Conservation (phyloP, 2,329 filamentous ascomycete genomes). For the Xylaria sp. region DNA sequence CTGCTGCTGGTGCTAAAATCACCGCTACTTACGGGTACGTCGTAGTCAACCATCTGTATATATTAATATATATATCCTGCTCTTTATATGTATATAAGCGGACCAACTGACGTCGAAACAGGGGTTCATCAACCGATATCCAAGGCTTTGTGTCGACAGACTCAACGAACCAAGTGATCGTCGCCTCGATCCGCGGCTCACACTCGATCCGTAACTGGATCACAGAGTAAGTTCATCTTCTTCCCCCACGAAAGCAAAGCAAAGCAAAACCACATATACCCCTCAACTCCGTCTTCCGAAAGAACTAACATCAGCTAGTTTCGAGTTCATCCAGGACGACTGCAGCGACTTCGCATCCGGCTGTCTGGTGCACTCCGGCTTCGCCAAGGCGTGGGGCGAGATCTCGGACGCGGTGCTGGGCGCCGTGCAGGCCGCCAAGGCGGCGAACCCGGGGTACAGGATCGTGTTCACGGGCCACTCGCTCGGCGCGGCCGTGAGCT, state of each 20-base stretch:
- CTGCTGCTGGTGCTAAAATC: constrained; percentile 57
- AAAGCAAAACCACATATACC: neutral
- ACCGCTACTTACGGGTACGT: constrained; percentile 50
- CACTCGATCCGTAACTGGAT: constrained; percentile 70
- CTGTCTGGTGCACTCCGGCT: constrained; percentile 68
- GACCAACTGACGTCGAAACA: constrained; percentile 44
- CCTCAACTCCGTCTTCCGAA: neutral
- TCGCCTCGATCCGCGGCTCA: constrained; percentile 70
- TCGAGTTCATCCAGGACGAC: constrained; percentile 54
- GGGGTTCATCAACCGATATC: constrained; percentile 57
- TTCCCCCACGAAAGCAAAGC: neutral
- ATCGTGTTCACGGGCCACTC: constrained; percentile 74
- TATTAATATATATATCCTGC: neutral
- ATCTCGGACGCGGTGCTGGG: constrained; percentile 56
- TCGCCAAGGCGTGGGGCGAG: constrained; percentile 68
- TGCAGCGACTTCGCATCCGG: constrained; percentile 54
- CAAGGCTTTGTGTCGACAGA: constrained; percentile 65
- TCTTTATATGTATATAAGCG: neutral
- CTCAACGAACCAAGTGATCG: constrained; percentile 61
- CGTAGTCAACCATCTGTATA: neutral
- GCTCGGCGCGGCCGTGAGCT: constrained; percentile 73
- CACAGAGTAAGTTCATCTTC: constrained; percentile 55
- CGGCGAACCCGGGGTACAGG: constrained; percentile 61
- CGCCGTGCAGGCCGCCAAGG: constrained; percentile 57
- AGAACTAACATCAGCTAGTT: constrained; percentile 35